phyloP scores from a whole-genome alignment of 164 flowering plant genomes.

The Taxillus chinensis region DNA sequence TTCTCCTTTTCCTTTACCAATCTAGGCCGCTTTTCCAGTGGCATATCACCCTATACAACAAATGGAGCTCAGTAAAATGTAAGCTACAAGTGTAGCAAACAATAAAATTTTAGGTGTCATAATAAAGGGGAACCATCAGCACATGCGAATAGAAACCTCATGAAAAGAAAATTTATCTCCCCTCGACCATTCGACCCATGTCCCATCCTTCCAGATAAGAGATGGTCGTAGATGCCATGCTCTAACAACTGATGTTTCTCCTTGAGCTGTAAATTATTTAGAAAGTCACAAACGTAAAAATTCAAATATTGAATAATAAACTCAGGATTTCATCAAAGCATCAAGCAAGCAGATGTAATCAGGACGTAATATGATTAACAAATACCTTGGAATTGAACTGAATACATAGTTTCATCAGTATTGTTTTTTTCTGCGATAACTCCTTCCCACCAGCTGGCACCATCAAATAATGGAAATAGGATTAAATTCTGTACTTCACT shows the following conservation, averaged over 20 bases:
- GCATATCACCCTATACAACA: constrained; percentile 56
- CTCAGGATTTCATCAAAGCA: no score
- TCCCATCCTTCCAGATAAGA: constrained; percentile 70
- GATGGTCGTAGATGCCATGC: constrained; percentile 84
- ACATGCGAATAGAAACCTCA: constrained; percentile 30
- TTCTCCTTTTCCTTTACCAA: constrained; percentile 33
- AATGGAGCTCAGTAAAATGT: neutral
- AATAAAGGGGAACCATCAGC: no score
- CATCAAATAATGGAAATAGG: constrained; percentile 8
- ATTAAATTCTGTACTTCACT: neutral
- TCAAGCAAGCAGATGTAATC: no score
- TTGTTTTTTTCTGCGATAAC: constrained; percentile 54
- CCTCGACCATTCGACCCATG: constrained; percentile 62
- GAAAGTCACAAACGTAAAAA: constrained; percentile 2
- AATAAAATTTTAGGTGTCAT: no score
- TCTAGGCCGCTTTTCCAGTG: constrained; percentile 61
- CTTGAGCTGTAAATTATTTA: constrained; percentile 38
- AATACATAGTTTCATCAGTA: constrained; percentile 38
- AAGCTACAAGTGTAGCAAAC: neutral
- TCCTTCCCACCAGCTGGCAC: constrained; percentile 63
- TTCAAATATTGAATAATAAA: no score
- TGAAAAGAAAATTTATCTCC: constrained; percentile 17
- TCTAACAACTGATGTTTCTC: constrained; percentile 45
- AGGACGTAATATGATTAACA: constrained; percentile 2
- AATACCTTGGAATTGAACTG: neutral